Evolutionary conservation across 495 filamentous ascomycete genomes (phyloP).

Genomic region (Articulospora tetracladia): DNA sequence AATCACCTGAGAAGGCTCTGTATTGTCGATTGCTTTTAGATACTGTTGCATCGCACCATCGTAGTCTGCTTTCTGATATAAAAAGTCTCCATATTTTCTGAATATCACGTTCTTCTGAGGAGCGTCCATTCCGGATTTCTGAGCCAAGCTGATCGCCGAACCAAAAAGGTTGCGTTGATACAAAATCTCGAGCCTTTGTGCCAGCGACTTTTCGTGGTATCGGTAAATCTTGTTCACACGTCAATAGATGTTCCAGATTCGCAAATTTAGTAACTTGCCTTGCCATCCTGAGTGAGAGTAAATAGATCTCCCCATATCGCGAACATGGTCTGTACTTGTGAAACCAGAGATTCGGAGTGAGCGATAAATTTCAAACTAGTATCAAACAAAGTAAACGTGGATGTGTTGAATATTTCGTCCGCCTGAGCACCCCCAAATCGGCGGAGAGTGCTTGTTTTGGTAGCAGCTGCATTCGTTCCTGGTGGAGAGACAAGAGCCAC

Average conservation of each 20-base stretch:
- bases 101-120: slow-evolving; percentile 87
- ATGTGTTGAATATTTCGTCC: slow-evolving; percentile 74
- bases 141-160: slow-evolving; percentile 87
- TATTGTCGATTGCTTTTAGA: slow-evolving; percentile 90
- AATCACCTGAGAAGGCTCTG: slow-evolving; percentile 91
- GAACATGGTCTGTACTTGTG: slow-evolving; percentile 75
- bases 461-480: slow-evolving; percentile 37
- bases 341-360: slow-evolving; percentile 77
- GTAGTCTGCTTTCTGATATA: slow-evolving; percentile 94
- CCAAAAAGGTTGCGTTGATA: slow-evolving; percentile 93
- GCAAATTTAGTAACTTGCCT: slow-evolving; percentile 46
- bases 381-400: slow-evolving; percentile 84
- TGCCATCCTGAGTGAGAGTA: slow-evolving; percentile 82
- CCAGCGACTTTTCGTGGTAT: slow-evolving; percentile 87
- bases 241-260: slow-evolving; percentile 8
- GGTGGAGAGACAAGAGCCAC: slow-evolving; percentile 87
- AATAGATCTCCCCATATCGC: slow-evolving; percentile 90
- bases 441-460: slow-evolving; percentile 47
- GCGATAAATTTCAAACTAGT: slow-evolving; percentile 88
- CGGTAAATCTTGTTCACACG: slow-evolving; percentile 59
- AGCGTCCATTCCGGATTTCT: slow-evolving; percentile 75
- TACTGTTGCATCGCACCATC: slow-evolving; percentile 99
- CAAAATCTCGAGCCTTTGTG: slow-evolving; percentile 88
- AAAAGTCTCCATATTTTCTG: slow-evolving; percentile 87
- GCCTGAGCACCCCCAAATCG: slow-evolving; percentile 62